These are phyloP conservation scores for Strobilomyces echinocephalus DNA, from an alignment of 768 basidiomycete species.

Conservation along the genomic window DNA sequence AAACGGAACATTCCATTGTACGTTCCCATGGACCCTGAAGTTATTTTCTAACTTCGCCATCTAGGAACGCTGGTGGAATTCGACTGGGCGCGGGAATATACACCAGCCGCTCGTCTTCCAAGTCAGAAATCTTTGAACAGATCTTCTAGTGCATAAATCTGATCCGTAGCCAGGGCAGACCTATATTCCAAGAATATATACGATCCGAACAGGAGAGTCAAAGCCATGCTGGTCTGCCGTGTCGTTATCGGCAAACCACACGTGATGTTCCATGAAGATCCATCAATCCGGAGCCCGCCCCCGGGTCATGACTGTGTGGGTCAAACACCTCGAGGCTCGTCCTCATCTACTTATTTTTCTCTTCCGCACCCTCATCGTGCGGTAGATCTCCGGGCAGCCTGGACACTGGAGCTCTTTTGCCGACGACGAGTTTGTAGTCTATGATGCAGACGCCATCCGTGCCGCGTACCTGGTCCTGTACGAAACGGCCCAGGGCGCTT, in stretches of 20 bases:
- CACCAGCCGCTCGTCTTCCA: conserved; percentile 19
- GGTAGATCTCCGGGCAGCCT: conserved; percentile 14
- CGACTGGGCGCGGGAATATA: conserved; percentile 27
- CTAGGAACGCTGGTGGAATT: conserved; percentile 15
- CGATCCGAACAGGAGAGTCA: conserved; percentile 7
- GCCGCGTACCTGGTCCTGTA: conserved; percentile 25
- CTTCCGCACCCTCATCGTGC: neutral
- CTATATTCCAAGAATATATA: conserved; percentile 11
- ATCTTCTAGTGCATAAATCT: neutral
- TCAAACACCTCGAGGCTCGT: neutral
- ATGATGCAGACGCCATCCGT: conserved; percentile 22
- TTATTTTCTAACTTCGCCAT: conserved; percentile 4
- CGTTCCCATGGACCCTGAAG: neutral
- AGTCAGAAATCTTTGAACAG: conserved; percentile 12
- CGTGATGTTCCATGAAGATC: conserved; percentile 5
- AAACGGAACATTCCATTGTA: conserved; percentile 14
- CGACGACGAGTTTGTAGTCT: conserved; percentile 26
- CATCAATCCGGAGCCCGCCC: conserved; percentile 12
- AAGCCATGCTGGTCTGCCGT: conserved; percentile 23
- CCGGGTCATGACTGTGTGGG: conserved; percentile 20
- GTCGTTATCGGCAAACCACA: conserved; percentile 17
- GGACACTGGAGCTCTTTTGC: conserved; percentile 9
- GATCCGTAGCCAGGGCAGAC: conserved; percentile 14
- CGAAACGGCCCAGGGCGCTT: neutral
- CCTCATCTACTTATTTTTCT: neutral